Base-by-base conservation (phyloP, 1,284 basidiomycete genomes). In the Cutaneotrichosporon sp. region DNA sequence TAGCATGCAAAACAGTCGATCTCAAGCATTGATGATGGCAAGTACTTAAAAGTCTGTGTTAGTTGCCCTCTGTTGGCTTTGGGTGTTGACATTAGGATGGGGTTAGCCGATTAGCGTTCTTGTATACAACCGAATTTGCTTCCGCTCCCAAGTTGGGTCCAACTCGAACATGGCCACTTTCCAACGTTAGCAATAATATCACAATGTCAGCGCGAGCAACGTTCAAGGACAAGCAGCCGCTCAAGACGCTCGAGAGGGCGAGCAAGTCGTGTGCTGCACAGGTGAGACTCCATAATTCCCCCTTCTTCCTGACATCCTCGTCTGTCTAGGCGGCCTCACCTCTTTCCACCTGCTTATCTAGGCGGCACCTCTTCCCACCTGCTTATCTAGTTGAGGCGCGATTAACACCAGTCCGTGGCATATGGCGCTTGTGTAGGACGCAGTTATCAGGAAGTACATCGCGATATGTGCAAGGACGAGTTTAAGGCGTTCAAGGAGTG, bases 401-500 rank as follows among this genome's bases (percentile, higher is more conserved):
- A 38, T 46, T 65, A 21, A 58, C 46, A n/a, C 13, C 70, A 83
- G 82, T 80, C 80, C 0, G 50, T 78, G 1, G 77, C 74, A 7
- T 82, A 83, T 67, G 81, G 81, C 42, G 73, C 78, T 66, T 83
- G 82, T 66, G 77, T 83, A 42, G 80, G 81, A 34, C 70, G 69
- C 10, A 68, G 70, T 22, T 83, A 83, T 65, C 70, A 76, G 47
- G 82, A 82, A 22, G 81, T 82, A 7, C 73, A 74, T 18, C 77
- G 77, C 51, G 78, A 75, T 36, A 82, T 82, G 81, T 83, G 82
- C 62, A 73, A 73, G 22, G 67, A 69, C 8, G 82, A 83, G 69
- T 82, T 82, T 59, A 60, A 66, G 50, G 78, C 77, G n/a, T 83
- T 83, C 76, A 80, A 79, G 68, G 73, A 74, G 5, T 83, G 82